phyloP scores from a whole-genome alignment of 495 filamentous ascomycete genomes.

The Geopyxis carbonaria region DNA sequence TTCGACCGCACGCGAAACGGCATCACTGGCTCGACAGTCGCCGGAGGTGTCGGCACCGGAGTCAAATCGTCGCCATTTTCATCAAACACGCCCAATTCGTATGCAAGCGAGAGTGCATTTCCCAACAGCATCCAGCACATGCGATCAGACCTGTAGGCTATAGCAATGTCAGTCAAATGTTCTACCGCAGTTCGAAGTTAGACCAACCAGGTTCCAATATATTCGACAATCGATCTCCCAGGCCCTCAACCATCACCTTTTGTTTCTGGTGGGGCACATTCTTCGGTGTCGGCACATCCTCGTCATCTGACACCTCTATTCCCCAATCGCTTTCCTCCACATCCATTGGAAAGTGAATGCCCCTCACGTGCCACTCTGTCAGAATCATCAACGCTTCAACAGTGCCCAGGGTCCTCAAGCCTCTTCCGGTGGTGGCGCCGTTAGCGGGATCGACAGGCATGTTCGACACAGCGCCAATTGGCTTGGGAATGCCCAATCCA shows the following conservation, averaged over 20 bases:
- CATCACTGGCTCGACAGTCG: not conserved
- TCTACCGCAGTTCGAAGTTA: not conserved
- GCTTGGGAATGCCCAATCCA: conserved; percentile 38
- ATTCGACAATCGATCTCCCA: conserved; percentile 62
- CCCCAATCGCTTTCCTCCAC: conserved; percentile 48
- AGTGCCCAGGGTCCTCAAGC: conserved; percentile 74
- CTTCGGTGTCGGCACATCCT: conserved; percentile 25
- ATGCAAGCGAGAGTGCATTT: conserved; percentile 72
- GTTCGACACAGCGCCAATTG: not conserved
- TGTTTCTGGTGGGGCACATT: not conserved
- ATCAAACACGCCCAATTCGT: conserved; percentile 91
- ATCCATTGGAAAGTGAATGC: conserved; percentile 84
- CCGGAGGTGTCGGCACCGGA: conserved; percentile 7
- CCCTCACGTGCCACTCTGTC: conserved; percentile 92
- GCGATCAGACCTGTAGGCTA: conserved; percentile 52
- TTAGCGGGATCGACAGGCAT: conserved; percentile 21
- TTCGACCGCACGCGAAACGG: conserved; percentile 56
- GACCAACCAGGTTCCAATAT: conserved; percentile 80
- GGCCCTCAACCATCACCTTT: conserved; percentile 38
- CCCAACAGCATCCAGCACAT: conserved; percentile 99
- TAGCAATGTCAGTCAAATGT: not conserved
- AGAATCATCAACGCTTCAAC: conserved; percentile 85
- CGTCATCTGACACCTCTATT: conserved; percentile 15
- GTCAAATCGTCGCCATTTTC: conserved; percentile 47
- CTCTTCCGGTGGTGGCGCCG: conserved; percentile 40